Percentiles rank a stretch among this genome's conserved stretches.
Conservation (phyloP, 345 rosid species). For the Balakata baccata region DNA sequence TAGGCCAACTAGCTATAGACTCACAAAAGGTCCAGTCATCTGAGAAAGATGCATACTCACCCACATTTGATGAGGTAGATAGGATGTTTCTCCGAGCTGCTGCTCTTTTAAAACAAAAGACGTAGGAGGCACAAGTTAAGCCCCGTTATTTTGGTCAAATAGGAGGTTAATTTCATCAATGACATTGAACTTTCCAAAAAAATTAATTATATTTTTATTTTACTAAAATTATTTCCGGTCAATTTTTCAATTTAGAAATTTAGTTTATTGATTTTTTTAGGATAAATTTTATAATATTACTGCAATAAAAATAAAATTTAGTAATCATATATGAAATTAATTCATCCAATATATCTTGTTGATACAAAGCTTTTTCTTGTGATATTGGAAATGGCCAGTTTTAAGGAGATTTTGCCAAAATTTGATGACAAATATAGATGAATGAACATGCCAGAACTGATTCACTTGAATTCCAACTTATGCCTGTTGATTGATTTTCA, state of each 20-base stretch:
- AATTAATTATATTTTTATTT: no score
- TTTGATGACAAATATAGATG: not conserved
- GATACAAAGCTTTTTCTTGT: not conserved
- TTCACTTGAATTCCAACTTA: not conserved
- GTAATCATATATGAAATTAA: no score
- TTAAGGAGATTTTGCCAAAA: not conserved
- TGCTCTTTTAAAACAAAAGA: constrained; percentile 60
- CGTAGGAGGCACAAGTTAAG: constrained; percentile 11
- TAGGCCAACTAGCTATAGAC: constrained; percentile 37
- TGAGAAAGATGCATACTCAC: constrained; percentile 38
- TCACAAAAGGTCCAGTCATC: constrained; percentile 23
- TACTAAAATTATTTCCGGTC: no score
- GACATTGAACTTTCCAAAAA: no score
- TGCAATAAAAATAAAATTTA: no score
- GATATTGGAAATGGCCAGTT: not conserved
- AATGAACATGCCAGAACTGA: not conserved
- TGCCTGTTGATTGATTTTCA: not conserved
- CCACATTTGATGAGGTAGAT: constrained; percentile 75
- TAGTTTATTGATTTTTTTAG: no score
- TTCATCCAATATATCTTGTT: no score
- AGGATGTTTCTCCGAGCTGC: constrained; percentile 80
- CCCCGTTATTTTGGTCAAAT: not conserved
- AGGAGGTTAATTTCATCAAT: no score
- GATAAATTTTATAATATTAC: no score
- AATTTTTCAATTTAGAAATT: no score